Base-by-base conservation (phyloP, 2,329 filamentous ascomycete genomes). In the Aspergillus ochraceus region DNA sequence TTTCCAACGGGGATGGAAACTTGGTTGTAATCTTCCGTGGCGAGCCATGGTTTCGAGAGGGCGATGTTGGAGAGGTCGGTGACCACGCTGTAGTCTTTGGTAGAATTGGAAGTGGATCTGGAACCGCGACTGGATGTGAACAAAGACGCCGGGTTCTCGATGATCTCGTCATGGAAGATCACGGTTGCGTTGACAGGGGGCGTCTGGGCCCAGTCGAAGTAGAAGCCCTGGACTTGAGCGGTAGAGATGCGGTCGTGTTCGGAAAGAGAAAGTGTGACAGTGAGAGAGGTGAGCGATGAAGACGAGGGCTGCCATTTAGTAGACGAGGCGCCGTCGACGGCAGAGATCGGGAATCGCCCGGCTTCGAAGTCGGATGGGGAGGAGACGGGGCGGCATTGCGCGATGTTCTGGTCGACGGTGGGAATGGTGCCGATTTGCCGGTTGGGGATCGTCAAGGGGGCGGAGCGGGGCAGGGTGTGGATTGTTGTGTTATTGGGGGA, bases 311-410 rank as follows among this genome's bases (percentile, higher is more conserved):
- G 87, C 88, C 88, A 91, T 64, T 84, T 84, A 0, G 88, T 90
- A 19, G 83, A 84, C 5, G 84, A 78, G 2, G 86, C 86, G 55
- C 88, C 88, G 66, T 91, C 88, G 54, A 89, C 82, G 2, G 86
- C 87, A 0, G 83, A 81, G 55, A 89, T 79, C 1, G 89, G 88
- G 75, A 91, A 90, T 72, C 91, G 89, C 14, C 89, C 89, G 0
- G 86, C 83, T 26, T 81, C 76, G 67, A 82, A 85, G 2, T 71
- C 68, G 45, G 81, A 71, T 0, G 76, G 70, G 1, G 83, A 85
- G 17, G 70, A 71, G 0, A 83, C 82, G 1, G 85, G 80, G 4
- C 78, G 80, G 71, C 88, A 91, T 75, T 91, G 88, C 0, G 85
- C 80, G 29, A 90, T 77, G 69, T 91, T 90, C 9, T 83, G 83